phyloP scores from a whole-genome alignment of 768 basidiomycete genomes.

The Agaricus sinodeliciosus region DNA sequence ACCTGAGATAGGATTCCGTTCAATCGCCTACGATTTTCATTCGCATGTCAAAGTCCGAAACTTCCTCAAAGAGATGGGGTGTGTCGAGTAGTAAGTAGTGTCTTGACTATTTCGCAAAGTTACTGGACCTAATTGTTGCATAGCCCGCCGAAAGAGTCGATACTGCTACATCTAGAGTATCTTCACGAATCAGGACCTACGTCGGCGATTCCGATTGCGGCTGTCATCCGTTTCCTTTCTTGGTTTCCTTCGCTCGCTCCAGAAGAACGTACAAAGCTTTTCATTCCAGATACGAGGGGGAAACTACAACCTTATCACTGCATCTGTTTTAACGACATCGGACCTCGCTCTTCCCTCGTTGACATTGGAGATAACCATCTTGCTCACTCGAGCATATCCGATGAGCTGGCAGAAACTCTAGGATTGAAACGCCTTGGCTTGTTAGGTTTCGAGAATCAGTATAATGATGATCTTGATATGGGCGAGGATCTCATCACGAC shows the following conservation, averaged over 20 bases:
- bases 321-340: slow-evolving; percentile 37
- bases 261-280: slow-evolving; percentile 19
- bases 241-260: slow-evolving; percentile 10
- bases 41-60: slow-evolving; percentile 12
- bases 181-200: background rate
- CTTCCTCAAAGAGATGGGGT: slow-evolving; percentile 30
- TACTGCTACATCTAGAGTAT: slow-evolving; percentile 20
- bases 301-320: slow-evolving; percentile 21
- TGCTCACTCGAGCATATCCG: slow-evolving; percentile 26
- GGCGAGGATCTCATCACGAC: slow-evolving; percentile 35
- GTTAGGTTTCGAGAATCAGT: slow-evolving; percentile 21
- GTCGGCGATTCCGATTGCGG: background rate
- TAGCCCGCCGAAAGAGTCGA: slow-evolving; percentile 25
- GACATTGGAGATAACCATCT: slow-evolving; percentile 15
- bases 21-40: slow-evolving; percentile 16
- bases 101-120: background rate
- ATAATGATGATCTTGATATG: slow-evolving; percentile 29
- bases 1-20: slow-evolving; percentile 21
- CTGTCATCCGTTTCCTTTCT: background rate
- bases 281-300: slow-evolving; percentile 27
- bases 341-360: slow-evolving; percentile 21
- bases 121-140: background rate
- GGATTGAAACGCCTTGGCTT: slow-evolving; percentile 28
- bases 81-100: slow-evolving; percentile 27
- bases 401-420: slow-evolving; percentile 24